These are phyloP conservation scores for Cystobasidiaceae sp. DNA, from an alignment of 1,284 basidiomycete genomes.

Conservation along the genomic window DNA sequence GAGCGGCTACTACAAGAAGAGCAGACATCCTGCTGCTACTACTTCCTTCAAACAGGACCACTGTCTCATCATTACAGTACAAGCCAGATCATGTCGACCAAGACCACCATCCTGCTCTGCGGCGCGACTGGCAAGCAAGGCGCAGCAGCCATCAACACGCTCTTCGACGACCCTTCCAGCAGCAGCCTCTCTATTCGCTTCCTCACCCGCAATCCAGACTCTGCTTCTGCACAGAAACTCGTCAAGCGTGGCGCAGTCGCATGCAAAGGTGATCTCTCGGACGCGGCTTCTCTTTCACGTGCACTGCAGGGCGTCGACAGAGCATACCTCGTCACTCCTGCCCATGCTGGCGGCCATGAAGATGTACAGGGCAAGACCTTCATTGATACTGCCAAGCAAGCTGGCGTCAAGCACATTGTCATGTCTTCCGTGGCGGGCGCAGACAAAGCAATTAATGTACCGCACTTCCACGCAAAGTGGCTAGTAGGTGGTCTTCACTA, in stretches of 20 bases:
- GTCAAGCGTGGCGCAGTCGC: background rate
- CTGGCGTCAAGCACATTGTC: constrained; percentile 23
- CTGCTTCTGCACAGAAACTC: background rate
- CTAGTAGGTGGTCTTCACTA: background rate
- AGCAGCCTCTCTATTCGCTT: background rate
- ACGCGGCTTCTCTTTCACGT: background rate
- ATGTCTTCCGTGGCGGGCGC: background rate
- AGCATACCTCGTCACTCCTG: constrained; percentile 9
- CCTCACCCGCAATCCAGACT: constrained; percentile 4
- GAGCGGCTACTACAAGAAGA: too few relatives aligned
- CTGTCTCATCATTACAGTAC: too few relatives aligned
- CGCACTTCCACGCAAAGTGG: constrained; percentile 22
- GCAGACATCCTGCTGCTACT: too few relatives aligned
- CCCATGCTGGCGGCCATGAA: background rate
- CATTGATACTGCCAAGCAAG: constrained; percentile 28
- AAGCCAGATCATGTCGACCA: too few relatives aligned
- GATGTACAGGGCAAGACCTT: constrained; percentile 16
- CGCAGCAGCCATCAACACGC: background rate
- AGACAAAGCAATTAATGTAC: constrained; percentile 5
- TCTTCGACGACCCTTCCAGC: background rate
- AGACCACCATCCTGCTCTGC: background rate
- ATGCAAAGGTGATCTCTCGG: background rate
- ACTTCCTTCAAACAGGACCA: too few relatives aligned
- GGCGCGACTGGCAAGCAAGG: constrained; percentile 25
- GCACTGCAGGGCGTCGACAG: constrained; percentile 12